Base-by-base conservation (phyloP, 306 rosid species). In the Citrullus amarus region DNA sequence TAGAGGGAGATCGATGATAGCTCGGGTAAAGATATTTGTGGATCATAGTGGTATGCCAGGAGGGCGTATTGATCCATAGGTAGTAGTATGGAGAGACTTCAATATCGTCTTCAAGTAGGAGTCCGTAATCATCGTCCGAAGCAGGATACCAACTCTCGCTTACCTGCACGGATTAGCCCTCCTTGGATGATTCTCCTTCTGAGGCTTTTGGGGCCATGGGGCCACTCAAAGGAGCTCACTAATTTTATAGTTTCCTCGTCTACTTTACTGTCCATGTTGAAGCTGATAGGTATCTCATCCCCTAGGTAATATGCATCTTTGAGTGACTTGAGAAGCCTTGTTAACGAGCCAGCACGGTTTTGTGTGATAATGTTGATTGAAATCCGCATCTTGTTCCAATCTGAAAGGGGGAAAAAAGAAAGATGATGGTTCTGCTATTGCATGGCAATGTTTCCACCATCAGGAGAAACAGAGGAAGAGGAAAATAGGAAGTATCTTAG, bases 71-170 rank as follows among this genome's bases (percentile, higher is more conserved):
- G 84, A 92, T 91, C 99, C 99, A 95, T 2, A 95, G 84, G 80
- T 90, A 92, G 79, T 95, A 95, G 83, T 95, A 92, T 13, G 99
- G 97, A 13, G 99, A 95, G 71, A 95, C 96, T 86, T 95, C 97
- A 1, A 92, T 95, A 68, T 95, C 97, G 44, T 95, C 99, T 85
- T 95, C 99, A 0, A 95, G 96, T 32, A 95, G 82, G 84, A 95
- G 88, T 0, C 99, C 99, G 38, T 81, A 95, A 80, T 95, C 97
- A 18, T 92, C 89, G 51, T 95, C 97, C 0, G 96, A 85, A 6
- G 98, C 81, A 14, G 99, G 99, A 68, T 92, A 95, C 99, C 99
- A 95, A 58, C 99, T 95, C 82, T 95, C 98, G 78, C 99, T 92
- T 15, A 95, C 97, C 97, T 1, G 99, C 99, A 62, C 99, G 79